phyloP scores from a whole-genome alignment of 768 basidiomycete genomes.

The Multifurca ochricompacta region DNA sequence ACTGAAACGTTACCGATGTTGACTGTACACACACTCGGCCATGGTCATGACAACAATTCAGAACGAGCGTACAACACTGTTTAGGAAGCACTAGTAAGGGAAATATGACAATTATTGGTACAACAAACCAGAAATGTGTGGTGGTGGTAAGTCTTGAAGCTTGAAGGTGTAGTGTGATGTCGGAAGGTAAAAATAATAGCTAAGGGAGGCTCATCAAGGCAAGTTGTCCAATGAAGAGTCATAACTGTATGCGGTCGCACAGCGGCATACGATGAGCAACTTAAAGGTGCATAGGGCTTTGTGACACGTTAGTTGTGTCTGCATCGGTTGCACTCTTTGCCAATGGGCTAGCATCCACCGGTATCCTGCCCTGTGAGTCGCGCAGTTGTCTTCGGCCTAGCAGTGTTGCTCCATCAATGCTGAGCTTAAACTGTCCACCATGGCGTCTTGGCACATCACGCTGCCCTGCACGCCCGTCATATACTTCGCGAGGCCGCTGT shows the following conservation, averaged over 20 bases:
- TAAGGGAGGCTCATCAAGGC: background rate
- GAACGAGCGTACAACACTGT: background rate
- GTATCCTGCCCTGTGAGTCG: slow-evolving; percentile 20
- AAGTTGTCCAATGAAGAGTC: background rate
- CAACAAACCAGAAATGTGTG: slow-evolving; percentile 4
- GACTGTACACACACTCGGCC: no score
- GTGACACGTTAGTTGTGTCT: slow-evolving; percentile 13
- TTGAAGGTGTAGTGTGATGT: background rate
- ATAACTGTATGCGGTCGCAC: slow-evolving; percentile 1
- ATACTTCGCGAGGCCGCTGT: slow-evolving; percentile 22
- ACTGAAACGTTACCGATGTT: no score
- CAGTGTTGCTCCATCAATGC: slow-evolving; percentile 79
- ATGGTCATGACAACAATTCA: background rate
- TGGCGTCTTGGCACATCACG: slow-evolving; percentile 45
- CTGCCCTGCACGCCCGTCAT: slow-evolving; percentile 64
- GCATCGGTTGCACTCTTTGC: slow-evolving; percentile 25
- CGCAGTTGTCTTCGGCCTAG: slow-evolving; percentile 62
- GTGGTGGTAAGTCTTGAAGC: background rate
- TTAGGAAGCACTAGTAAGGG: background rate
- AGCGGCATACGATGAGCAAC: background rate
- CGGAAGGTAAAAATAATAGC: background rate
- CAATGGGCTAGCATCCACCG: slow-evolving; percentile 31
- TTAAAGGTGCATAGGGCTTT: slow-evolving; percentile 23
- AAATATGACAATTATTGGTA: slow-evolving; percentile 1
- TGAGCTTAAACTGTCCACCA: slow-evolving; percentile 62